phyloP scores from a whole-genome alignment of 208 protist species.

The Leishmania amazonensis region DNA sequence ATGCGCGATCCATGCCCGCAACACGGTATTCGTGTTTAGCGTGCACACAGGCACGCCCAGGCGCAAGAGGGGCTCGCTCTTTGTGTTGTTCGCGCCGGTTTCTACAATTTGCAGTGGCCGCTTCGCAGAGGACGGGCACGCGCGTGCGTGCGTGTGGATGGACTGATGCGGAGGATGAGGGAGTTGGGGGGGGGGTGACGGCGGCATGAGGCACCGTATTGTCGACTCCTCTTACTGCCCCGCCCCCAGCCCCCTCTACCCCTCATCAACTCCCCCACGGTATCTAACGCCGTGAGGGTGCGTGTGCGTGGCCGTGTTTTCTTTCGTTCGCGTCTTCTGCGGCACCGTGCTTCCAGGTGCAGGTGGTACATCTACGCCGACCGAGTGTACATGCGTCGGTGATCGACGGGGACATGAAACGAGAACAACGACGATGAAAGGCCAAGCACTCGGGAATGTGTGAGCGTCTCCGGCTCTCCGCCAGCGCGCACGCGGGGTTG shows the following conservation, averaged over 20 bases:
- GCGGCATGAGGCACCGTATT: not conserved
- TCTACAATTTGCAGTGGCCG: not conserved
- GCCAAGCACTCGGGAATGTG: too few species aligned
- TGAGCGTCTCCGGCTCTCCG: too few species aligned
- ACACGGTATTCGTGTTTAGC: not conserved
- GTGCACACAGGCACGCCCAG: not conserved
- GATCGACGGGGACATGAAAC: not conserved
- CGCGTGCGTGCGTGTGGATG: too few species aligned
- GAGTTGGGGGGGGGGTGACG: not conserved
- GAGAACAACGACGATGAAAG: too few species aligned
- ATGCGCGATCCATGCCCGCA: not conserved
- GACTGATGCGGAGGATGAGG: not conserved
- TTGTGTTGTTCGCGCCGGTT: too few species aligned
- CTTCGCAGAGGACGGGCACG: not conserved
- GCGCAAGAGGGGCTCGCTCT: not conserved
- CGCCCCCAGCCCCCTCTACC: too few species aligned
- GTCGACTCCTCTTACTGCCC: not conserved
- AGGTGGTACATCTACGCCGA: not conserved
- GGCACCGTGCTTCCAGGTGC: not conserved
- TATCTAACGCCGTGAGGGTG: not conserved
- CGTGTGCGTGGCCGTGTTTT: not conserved
- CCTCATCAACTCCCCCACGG: not conserved
- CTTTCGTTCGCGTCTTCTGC: slow-evolving; percentile 1
- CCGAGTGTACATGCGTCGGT: not conserved
- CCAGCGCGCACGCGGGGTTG: too few species aligned